Conservation (phyloP, 306 rosid species). For the Vigna unguiculata region DNA sequence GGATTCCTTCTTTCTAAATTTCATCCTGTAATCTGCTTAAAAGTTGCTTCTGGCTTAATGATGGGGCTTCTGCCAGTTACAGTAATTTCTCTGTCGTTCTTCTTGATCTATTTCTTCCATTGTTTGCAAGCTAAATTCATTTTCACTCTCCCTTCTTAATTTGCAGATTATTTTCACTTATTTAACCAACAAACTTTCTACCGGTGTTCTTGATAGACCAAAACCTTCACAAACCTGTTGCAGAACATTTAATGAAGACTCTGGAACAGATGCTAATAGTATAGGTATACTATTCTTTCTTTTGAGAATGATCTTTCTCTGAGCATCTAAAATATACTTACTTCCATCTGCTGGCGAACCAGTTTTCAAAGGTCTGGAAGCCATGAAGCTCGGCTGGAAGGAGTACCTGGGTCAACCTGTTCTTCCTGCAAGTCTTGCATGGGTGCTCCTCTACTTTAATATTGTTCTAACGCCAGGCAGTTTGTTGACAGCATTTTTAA, state of each 20-base stretch:
- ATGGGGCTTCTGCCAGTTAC: conserved; percentile 77
- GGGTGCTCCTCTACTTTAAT: conserved; percentile 86
- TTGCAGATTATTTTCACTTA: conserved; percentile 73
- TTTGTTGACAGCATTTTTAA: conserved; percentile 94
- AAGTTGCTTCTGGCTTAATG: conserved; percentile 77
- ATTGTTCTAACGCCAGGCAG: conserved; percentile 94
- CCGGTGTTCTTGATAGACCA: conserved; percentile 94
- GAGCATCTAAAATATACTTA: conserved; percentile 34
- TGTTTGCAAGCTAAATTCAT: conserved; percentile 35
- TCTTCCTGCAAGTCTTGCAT: conserved; percentile 96
- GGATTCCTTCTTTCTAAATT: conserved; percentile 86
- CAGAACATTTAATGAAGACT: conserved; percentile 54
- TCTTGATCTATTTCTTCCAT: conserved; percentile 43
- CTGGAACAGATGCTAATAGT: conserved; percentile 50
- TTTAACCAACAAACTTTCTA: conserved; percentile 86
- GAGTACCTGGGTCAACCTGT: conserved; percentile 90
- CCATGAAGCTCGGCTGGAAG: conserved; percentile 92
- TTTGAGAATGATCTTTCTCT: not conserved
- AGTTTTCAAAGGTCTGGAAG: conserved; percentile 82
- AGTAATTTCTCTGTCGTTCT: conserved; percentile 58
- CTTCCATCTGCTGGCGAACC: conserved; percentile 48
- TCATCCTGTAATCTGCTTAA: conserved; percentile 90
- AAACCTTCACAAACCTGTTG: conserved; percentile 73
- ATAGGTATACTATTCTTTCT: conserved; percentile 56
- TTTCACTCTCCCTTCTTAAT: conserved; percentile 35